phyloP scores from a whole-genome alignment of 352 stramenopile species.

The Globisporangium paddicum region DNA sequence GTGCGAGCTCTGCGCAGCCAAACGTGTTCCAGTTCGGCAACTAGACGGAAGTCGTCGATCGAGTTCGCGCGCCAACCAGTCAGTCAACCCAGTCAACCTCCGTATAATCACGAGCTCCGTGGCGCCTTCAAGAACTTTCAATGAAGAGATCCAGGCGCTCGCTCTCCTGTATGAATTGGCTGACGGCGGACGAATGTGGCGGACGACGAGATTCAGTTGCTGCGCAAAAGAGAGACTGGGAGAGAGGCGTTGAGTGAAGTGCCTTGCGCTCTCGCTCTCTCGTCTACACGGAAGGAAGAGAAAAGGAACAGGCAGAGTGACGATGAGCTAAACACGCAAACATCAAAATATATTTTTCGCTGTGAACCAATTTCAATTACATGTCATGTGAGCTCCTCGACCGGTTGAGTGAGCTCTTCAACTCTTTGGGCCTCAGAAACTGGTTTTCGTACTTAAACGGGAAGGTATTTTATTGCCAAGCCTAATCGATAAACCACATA shows the following conservation, averaged over 20 bases:
- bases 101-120: neutral
- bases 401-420: neutral
- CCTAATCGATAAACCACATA: too few relatives aligned
- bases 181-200: neutral
- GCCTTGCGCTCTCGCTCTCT: neutral
- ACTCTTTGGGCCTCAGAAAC: neutral
- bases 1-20: conserved; percentile 50
- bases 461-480: neutral
- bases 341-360: conserved; percentile 8
- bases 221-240: neutral
- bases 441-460: neutral
- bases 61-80: neutral
- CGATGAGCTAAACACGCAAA: neutral
- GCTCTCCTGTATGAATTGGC: conserved; percentile 1
- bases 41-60: conserved; percentile 22
- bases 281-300: neutral
- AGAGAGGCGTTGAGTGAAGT: neutral
- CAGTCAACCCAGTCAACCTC: conserved; percentile 15
- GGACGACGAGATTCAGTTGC: neutral
- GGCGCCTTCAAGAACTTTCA: neutral
- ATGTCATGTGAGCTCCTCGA: neutral
- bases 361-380: neutral
- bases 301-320: neutral
- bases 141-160: neutral
- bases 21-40: conserved; percentile 85